These are phyloP conservation scores for Fistulifera pelliculosa DNA, from an alignment of 108 stramenopile genomes.

Conservation along the genomic window DNA sequence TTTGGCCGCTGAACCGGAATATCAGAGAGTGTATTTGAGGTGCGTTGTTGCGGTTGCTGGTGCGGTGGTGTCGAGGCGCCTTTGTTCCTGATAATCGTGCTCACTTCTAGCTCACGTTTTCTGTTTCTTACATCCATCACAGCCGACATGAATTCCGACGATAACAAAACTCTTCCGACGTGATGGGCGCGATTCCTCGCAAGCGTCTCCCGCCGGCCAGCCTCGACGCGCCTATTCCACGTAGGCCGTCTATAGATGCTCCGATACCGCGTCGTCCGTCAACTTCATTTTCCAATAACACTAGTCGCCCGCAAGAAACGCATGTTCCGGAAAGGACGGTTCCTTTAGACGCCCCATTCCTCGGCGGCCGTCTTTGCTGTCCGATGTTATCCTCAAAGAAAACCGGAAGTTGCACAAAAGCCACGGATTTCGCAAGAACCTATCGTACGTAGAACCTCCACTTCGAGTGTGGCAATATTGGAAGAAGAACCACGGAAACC, in stretches of 20 bases:
- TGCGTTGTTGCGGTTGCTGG: no score
- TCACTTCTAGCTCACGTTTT: no score
- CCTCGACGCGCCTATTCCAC: neutral
- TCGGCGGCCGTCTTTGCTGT: neutral
- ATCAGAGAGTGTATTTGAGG: no score
- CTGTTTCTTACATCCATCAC: no score
- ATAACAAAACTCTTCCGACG: neutral
- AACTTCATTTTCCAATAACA: neutral
- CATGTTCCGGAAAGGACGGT: neutral
- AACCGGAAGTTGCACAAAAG: neutral
- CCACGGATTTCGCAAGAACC: neutral
- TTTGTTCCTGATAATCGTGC: no score
- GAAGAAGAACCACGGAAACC: neutral
- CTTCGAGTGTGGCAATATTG: neutral
- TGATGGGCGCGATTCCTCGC: constrained; percentile 3
- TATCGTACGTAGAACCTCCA: neutral
- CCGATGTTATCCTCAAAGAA: neutral
- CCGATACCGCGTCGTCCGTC: neutral
- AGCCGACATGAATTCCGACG: neutral
- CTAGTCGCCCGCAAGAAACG: neutral
- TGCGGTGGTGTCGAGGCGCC: no score
- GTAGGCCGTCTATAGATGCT: neutral
- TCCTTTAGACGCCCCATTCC: neutral
- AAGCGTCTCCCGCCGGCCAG: neutral
- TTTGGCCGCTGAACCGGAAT: no score